Conservation (phyloP, 2,329 filamentous ascomycete species). For the Paraconiothyrium brasiliense region DNA sequence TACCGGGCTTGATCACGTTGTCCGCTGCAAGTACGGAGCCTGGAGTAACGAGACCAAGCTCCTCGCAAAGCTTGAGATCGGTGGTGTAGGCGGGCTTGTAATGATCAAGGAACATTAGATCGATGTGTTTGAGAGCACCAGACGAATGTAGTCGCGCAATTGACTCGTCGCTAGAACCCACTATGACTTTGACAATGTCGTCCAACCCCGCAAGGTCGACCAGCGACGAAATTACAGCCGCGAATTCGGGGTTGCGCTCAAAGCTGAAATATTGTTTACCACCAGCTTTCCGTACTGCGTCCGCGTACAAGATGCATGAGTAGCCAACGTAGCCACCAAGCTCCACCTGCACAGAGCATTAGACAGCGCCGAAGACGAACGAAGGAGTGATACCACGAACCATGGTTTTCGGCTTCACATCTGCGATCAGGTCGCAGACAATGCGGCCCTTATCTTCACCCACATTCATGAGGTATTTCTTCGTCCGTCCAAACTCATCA, state of each 20-base stretch:
- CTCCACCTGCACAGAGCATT: constrained; percentile 64
- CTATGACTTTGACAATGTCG: constrained; percentile 73
- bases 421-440: constrained; percentile 72
- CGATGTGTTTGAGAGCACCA: constrained; percentile 67
- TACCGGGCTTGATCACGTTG: constrained; percentile 76
- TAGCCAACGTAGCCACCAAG: constrained; percentile 85
- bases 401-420: constrained; percentile 73
- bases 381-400: constrained; percentile 41
- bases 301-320: constrained; percentile 78
- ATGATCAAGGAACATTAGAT: constrained; percentile 82
- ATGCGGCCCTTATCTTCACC: constrained; percentile 78
- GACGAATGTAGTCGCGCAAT: constrained; percentile 67
- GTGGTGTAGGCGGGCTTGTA: constrained; percentile 79
- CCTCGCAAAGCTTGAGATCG: constrained; percentile 80
- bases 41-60: constrained; percentile 69
- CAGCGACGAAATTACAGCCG: constrained; percentile 73
- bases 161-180: constrained; percentile 74
- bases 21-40: constrained; percentile 74
- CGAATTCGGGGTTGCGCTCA: constrained; percentile 78
- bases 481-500: constrained; percentile 72
- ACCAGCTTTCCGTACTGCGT: constrained; percentile 69
- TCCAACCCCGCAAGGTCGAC: constrained; percentile 77
- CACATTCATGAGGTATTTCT: constrained; percentile 82
- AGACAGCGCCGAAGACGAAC: background rate
- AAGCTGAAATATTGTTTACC: constrained; percentile 75